A percentile compares a stretch with the other conserved stretches of the same genome.
These are phyloP conservation scores for Penicillium decumbens DNA, from an alignment of 2,329 filamentous ascomycete genomes.

Conservation along the genomic window DNA sequence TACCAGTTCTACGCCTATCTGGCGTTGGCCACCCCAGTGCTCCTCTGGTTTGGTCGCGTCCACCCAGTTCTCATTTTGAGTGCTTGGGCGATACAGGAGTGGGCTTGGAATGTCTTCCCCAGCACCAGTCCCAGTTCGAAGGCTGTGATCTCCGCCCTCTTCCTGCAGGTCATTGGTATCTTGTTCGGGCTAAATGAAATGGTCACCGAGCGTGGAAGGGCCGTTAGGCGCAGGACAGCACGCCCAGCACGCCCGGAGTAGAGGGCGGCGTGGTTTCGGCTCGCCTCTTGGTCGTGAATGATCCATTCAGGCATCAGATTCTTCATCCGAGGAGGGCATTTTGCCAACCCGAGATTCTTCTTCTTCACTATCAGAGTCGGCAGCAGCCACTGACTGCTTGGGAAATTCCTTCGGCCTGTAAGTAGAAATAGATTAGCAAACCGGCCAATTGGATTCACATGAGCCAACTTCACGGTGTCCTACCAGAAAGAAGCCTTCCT, in stretches of 20 bases:
- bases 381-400: conserved; percentile 62
- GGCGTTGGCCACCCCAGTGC: conserved; percentile 80
- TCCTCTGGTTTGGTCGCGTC: conserved; percentile 73
- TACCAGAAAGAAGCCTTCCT: conserved; percentile 85
- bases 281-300: not conserved
- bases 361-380: conserved; percentile 67
- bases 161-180: conserved; percentile 59
- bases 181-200: conserved; percentile 45
- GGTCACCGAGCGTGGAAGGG: conserved; percentile 16
- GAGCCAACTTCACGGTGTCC: conserved; percentile 9
- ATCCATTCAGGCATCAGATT: conserved; percentile 60
- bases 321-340: conserved; percentile 76
- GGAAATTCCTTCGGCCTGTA: conserved; percentile 73
- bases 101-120: conserved; percentile 93
- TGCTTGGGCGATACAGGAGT: conserved; percentile 76
- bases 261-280: conserved; percentile 1
- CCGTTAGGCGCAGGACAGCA: conserved; percentile 15
- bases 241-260: conserved; percentile 23
- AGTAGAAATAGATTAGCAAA: conserved; percentile 11
- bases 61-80: conserved; percentile 63
- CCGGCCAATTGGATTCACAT: not conserved
- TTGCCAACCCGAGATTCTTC: conserved; percentile 71
- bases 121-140: conserved; percentile 63
- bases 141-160: conserved; percentile 66
- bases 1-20: conserved; percentile 95